phyloP scores from a whole-genome alignment of 2,329 filamentous ascomycete species.

The Clarireedia paspali region DNA sequence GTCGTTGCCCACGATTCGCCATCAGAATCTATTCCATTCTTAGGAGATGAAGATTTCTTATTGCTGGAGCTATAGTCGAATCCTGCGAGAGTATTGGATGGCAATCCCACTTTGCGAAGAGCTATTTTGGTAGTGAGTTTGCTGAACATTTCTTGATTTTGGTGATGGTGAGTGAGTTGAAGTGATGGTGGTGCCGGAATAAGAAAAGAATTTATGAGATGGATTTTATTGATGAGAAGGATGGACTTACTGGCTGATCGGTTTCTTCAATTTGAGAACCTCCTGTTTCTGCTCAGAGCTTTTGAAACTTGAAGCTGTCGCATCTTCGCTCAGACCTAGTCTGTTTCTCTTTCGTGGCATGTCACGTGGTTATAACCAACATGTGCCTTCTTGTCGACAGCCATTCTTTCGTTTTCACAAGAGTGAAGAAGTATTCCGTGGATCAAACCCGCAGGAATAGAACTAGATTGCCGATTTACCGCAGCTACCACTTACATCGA shows the following conservation, averaged over 20 bases:
- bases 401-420: background rate
- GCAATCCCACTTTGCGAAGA: slow-evolving; percentile 26
- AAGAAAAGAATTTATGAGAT: background rate
- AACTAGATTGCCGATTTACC: no score
- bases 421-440: no score
- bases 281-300: background rate
- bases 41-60: slow-evolving; percentile 12
- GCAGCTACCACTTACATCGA: no score
- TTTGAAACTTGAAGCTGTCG: slow-evolving; percentile 5
- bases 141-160: slow-evolving; percentile 20
- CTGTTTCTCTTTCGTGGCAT: background rate
- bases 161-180: background rate
- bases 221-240: background rate
- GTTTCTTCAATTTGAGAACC: background rate
- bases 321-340: slow-evolving; percentile 2
- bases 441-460: no score
- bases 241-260: background rate
- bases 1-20: slow-evolving; percentile 22
- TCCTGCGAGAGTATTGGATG: slow-evolving; percentile 20
- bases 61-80: slow-evolving; percentile 6
- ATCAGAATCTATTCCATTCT: slow-evolving; percentile 8
- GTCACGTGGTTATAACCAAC: background rate
- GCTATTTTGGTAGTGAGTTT: slow-evolving; percentile 28
- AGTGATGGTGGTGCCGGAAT: background rate
- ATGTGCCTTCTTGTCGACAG: background rate